phyloP scores from a whole-genome alignment of 495 filamentous ascomycete species.

The Xanthoparmelia taractica region DNA sequence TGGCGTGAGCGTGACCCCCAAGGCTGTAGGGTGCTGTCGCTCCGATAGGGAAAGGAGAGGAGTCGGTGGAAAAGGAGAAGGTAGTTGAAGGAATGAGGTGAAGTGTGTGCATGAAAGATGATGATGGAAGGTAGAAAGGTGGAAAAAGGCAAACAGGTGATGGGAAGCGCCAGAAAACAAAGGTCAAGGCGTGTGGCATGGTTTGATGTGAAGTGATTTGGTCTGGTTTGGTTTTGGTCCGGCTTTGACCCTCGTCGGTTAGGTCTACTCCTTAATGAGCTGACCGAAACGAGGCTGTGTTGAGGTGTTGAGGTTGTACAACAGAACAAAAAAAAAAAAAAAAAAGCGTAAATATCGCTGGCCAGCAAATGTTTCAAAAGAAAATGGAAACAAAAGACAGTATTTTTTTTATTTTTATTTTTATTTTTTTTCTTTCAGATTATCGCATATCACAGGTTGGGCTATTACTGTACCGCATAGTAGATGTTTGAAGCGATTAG shows the following conservation, averaged over 20 bases:
- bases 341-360: no score
- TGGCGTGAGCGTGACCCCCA: not conserved
- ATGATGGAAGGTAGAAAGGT: not conserved
- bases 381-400: not conserved
- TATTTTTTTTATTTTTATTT: no score
- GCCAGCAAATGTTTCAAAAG: not conserved
- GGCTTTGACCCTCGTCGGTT: not conserved
- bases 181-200: not conserved
- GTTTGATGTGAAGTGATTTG: not conserved
- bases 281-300: conserved; percentile 5
- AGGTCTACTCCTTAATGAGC: not conserved
- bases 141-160: not conserved
- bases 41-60: not conserved
- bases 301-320: conserved; percentile 4
- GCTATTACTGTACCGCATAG: not conserved
- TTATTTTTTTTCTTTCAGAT: not conserved
- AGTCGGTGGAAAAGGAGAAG: not conserved
- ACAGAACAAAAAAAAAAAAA: not conserved
- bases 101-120: no score
- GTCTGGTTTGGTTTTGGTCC: not conserved
- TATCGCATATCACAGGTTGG: not conserved
- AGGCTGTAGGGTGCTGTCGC: not conserved
- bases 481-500: not conserved
- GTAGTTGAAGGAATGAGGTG: not conserved
- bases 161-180: not conserved